Percentiles rank a stretch among this genome's conserved stretches.
Evolutionary conservation across 331 rosid genomes (phyloP).

Genomic region (Erythrophleum ivorense): DNA sequence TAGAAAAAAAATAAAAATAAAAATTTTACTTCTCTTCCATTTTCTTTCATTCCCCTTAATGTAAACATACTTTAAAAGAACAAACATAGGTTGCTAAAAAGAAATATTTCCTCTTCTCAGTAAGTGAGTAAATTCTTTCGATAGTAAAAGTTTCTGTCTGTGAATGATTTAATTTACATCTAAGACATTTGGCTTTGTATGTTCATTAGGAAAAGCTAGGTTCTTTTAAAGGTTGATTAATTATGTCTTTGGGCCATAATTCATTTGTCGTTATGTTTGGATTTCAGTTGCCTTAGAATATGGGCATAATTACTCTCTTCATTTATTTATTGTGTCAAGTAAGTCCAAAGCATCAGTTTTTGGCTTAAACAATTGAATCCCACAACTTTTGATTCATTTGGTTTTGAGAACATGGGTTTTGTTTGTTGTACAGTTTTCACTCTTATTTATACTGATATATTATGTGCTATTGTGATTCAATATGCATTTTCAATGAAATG

Average conservation of each 20-base stretch:
- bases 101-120: too few species aligned
- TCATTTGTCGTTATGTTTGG: not conserved
- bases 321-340: not conserved
- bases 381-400: not conserved
- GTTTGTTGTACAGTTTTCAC: not conserved
- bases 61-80: too few species aligned
- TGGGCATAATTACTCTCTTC: not conserved
- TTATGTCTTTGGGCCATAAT: not conserved
- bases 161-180: not conserved
- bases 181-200: not conserved
- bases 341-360: not conserved
- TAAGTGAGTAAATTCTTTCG: too few species aligned
- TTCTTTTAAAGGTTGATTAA: not conserved
- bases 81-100: too few species aligned
- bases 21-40: too few species aligned
- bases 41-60: too few species aligned
- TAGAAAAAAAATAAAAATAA: too few species aligned
- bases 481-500: constrained; percentile 33
- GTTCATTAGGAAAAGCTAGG: not conserved
- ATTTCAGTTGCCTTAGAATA: not conserved
- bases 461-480: not conserved
- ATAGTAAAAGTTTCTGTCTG: not conserved
- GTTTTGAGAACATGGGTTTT: not conserved
- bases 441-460: not conserved
- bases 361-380: not conserved